A percentile compares a stretch with the other conserved stretches of the same genome.
Conservation (phyloP, 1,284 basidiomycete species). For the Quambalaria eucalypti region DNA sequence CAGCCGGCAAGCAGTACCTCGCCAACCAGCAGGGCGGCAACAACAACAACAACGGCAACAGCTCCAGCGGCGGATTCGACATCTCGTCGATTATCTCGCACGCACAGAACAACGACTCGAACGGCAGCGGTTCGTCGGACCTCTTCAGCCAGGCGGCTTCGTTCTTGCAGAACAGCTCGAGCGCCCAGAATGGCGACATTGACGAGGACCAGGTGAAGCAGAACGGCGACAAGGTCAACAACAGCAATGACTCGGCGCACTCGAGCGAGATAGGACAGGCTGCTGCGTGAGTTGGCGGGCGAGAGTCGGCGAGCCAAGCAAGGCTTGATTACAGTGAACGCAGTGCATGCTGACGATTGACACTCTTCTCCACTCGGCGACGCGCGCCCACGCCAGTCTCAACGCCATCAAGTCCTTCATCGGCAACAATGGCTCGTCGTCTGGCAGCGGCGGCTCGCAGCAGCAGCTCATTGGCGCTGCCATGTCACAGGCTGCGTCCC, state of each 20-base stretch:
- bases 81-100: slow-evolving; percentile 11
- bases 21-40: background rate
- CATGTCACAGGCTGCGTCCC: slow-evolving; percentile 30
- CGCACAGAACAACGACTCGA: slow-evolving; percentile 24
- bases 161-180: slow-evolving; percentile 25
- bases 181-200: slow-evolving; percentile 17
- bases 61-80: slow-evolving; percentile 22
- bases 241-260: slow-evolving; percentile 20
- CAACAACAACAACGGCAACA: slow-evolving; percentile 2
- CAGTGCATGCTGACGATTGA: background rate
- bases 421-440: background rate
- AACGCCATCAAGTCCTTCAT: slow-evolving; percentile 26
- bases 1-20: background rate
- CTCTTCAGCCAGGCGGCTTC: slow-evolving; percentile 18
- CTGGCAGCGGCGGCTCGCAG: slow-evolving; percentile 13
- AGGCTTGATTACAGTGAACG: background rate
- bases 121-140: slow-evolving; percentile 18
- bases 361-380: background rate
- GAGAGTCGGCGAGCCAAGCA: background rate
- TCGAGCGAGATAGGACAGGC: slow-evolving; percentile 32
- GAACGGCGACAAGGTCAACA: slow-evolving; percentile 28
- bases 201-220: slow-evolving; percentile 32
- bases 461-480: slow-evolving; percentile 17
- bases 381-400: slow-evolving; percentile 11
- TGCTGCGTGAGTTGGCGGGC: slow-evolving; percentile 20